Evolutionary conservation across 495 filamentous ascomycete genomes (phyloP).

Genomic region (Penicillium taxi): DNA sequence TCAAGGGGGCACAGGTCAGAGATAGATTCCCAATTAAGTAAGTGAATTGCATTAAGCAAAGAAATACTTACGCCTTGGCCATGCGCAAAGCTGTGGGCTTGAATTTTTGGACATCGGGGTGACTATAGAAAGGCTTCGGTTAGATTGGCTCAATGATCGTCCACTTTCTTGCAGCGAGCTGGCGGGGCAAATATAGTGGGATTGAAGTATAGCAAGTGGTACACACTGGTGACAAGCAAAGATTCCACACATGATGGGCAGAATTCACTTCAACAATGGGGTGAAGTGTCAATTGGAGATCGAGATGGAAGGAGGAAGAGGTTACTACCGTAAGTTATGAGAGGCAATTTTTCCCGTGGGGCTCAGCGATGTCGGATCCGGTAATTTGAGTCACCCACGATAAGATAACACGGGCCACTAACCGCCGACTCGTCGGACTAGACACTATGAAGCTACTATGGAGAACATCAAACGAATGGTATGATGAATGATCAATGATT

Average conservation of each 20-base stretch:
- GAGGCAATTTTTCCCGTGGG: slow-evolving; percentile 29
- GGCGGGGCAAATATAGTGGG: slow-evolving; percentile 9
- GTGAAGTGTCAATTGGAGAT: slow-evolving; percentile 9
- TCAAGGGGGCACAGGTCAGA: slow-evolving; percentile 11
- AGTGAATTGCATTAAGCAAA: slow-evolving; percentile 25
- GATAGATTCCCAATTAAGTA: too few species aligned
- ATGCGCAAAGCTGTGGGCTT: slow-evolving; percentile 94
- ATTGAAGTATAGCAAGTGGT: slow-evolving; percentile 4
- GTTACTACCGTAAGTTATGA: slow-evolving; percentile 17
- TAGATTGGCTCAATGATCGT: slow-evolving; percentile 18
- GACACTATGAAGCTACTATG: too few species aligned
- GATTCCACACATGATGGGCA: slow-evolving; percentile 63
- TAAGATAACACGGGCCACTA: slow-evolving; percentile 32
- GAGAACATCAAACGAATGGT: too few species aligned
- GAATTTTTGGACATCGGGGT: slow-evolving; percentile 93
- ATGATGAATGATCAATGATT: too few species aligned
- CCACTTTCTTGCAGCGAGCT: slow-evolving; percentile 4
- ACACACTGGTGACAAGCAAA: slow-evolving; percentile 89
- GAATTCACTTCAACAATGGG: slow-evolving; percentile 15
- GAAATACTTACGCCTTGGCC: slow-evolving; percentile 76
- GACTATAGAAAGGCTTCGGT: slow-evolving; percentile 45
- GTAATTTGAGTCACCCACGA: slow-evolving; percentile 42
- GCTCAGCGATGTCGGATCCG: slow-evolving; percentile 40
- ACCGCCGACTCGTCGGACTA: too few species aligned
- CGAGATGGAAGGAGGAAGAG: slow-evolving; percentile 9